phyloP scores from a whole-genome alignment of 2,329 filamentous ascomycete genomes.

The Knufia fluminis region DNA sequence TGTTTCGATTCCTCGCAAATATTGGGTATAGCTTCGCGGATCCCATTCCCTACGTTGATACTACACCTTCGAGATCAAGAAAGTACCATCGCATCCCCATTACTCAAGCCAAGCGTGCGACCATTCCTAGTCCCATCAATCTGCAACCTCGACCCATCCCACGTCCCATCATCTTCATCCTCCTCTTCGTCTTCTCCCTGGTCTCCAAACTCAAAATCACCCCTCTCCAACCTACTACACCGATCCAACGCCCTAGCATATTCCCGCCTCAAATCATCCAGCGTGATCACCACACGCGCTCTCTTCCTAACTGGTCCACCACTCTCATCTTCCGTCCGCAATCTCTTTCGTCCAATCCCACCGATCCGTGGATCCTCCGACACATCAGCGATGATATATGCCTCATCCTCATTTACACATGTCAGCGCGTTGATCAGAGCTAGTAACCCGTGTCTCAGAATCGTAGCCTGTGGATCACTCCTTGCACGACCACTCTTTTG shows the following conservation, averaged over 20 bases:
- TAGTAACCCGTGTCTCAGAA: conserved; percentile 62
- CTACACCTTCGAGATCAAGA: background rate
- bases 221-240: conserved; percentile 76
- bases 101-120: background rate
- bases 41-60: too few species aligned
- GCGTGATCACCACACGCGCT: conserved; percentile 64
- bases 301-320: conserved; percentile 22
- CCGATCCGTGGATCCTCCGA: conserved; percentile 9
- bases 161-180: conserved; percentile 9
- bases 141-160: background rate
- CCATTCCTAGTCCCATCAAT: background rate
- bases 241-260: conserved; percentile 87
- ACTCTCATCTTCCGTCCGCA: conserved; percentile 15
- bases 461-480: conserved; percentile 43
- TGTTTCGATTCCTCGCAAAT: too few species aligned
- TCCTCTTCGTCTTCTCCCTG: conserved; percentile 20
- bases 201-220: conserved; percentile 68
- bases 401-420: conserved; percentile 71
- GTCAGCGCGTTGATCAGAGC: conserved; percentile 86
- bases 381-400: conserved; percentile 56
- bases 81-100: conserved; percentile 7
- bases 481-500: conserved; percentile 25
- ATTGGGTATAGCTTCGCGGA: too few species aligned
- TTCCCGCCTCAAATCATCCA: conserved; percentile 77
- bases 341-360: conserved; percentile 11